Evolutionary conservation across 805 yeast genomes (phyloP).

Genomic region (Jamesozyma hellenica): DNA sequence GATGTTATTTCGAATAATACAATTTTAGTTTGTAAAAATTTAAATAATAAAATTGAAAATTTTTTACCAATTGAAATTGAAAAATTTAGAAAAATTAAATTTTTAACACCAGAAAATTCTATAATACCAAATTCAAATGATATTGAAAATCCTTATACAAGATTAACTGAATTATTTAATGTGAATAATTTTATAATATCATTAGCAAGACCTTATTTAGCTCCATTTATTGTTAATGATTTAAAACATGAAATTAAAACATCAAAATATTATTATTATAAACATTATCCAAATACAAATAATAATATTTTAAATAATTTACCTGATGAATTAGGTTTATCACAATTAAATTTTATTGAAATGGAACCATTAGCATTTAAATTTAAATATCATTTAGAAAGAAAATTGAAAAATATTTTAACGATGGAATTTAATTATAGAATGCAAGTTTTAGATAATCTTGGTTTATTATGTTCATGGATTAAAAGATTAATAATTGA

Average conservation of each 20-base stretch:
- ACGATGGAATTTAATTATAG: slow-evolving; percentile 81
- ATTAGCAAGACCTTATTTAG: slow-evolving; percentile 85
- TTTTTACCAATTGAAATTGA: slow-evolving; percentile 37
- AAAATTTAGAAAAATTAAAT: slow-evolving; percentile 21
- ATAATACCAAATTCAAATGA: slow-evolving; percentile 30
- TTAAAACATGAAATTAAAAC: slow-evolving; percentile 54
- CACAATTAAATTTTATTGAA: slow-evolving; percentile 26
- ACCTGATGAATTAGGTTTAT: slow-evolving; percentile 17
- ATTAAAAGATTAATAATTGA: slow-evolving; percentile 74
- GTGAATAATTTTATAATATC: slow-evolving; percentile 90
- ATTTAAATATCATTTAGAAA: slow-evolving; percentile 28
- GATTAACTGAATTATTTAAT: slow-evolving; percentile 84
- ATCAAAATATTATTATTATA: slow-evolving; percentile 30
- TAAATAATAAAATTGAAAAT: slow-evolving; percentile 52
- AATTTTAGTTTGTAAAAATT: slow-evolving; percentile 47
- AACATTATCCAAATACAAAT: slow-evolving; percentile 31
- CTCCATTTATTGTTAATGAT: slow-evolving; percentile 79
- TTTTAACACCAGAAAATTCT: slow-evolving; percentile 39
- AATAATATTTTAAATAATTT: slow-evolving; percentile 12
- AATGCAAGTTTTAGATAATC: slow-evolving; percentile 63
- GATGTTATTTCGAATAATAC: slow-evolving; percentile 53
- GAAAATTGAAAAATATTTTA: slow-evolving; percentile 43
- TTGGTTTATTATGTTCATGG: slow-evolving; percentile 63
- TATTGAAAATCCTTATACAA: slow-evolving; percentile 65
- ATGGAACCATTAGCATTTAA: slow-evolving; percentile 30